Base-by-base conservation (phyloP, 208 protist species). In the Cochliopodium minus region DNA sequence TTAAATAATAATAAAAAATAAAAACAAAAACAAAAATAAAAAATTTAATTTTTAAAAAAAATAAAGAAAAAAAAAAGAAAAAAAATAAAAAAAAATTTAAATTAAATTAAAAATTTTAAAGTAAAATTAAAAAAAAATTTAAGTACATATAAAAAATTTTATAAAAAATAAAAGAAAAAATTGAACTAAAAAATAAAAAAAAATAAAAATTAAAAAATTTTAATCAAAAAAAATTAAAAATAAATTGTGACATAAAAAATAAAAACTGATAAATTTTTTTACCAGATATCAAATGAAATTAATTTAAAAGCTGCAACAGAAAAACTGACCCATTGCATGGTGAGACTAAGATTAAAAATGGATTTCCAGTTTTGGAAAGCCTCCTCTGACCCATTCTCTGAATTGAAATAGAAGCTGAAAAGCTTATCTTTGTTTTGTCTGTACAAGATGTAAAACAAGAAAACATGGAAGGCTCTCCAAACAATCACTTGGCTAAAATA, bases 351-450 rank as follows among this genome's bases (percentile, higher is more conserved):
- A 61, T 86, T 86, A 67, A 81, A 85, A 49, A 83, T 73, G 32
- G 52, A 70, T 61, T 91, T 91, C 82, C 83, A 92, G 63, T 86
- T 83, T 61, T 71, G 62, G 64, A 91, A 91, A 20, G 84, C 84
- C 13, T 66, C 26, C 40, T 77, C 67, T 30, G 64, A 74, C n/a
- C n/a, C n/a, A n/a, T n/a, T n/a, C n/a, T n/a, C n/a, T 36, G 57
- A 67, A 42, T 58, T 49, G 69, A 82, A 91, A 57, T 75, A 67
- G 1, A 69, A 58, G 15, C 72, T 82, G 55, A 81, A 88, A 66
- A 73, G 88, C 69, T 76, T 71, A 40, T 72, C 56, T 32, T 64
- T 65, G 25, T 67, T 70, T 73, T 90, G 73, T 49, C 50, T 58
- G 35, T 62, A 61, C 11, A 92, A 63, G 25, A 91, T 39, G 39